These are phyloP conservation scores for Aspergillus sp. DNA, from an alignment of 2,329 filamentous ascomycete species.

Conservation along the genomic window DNA sequence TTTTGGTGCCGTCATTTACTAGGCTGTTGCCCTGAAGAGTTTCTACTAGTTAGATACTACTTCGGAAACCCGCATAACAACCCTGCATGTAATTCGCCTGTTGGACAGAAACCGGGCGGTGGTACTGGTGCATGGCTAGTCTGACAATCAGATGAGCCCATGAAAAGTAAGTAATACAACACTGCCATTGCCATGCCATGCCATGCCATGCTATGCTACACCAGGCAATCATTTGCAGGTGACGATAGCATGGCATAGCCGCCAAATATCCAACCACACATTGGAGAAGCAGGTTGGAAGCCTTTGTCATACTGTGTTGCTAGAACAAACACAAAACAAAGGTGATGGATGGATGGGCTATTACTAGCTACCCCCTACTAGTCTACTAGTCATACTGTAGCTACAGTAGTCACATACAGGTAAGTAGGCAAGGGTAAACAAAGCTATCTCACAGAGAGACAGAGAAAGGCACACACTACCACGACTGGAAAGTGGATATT, in stretches of 20 bases:
- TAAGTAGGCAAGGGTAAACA: not conserved
- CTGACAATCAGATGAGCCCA: not conserved
- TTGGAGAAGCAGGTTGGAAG: constrained; percentile 1
- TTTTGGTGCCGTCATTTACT: not conserved
- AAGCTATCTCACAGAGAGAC: not conserved
- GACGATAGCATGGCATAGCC: not conserved
- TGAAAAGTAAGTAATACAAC: not conserved
- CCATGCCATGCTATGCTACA: not conserved
- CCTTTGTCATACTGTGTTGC: not conserved
- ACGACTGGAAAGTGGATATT: constrained; percentile 11
- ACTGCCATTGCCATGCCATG: not conserved
- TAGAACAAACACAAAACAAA: not conserved
- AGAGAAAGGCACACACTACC: not conserved
- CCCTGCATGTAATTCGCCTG: constrained; percentile 4
- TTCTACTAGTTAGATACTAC: not conserved
- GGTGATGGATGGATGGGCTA: not conserved
- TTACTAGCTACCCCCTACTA: not conserved
- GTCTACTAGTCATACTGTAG: not conserved
- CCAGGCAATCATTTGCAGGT: not conserved
- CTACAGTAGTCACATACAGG: not conserved
- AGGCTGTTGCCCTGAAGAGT: not conserved
- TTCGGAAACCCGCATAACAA: constrained; percentile 8
- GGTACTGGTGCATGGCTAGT: not conserved
- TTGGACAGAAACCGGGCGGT: not conserved
- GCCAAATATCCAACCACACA: not conserved